These are phyloP conservation scores for Erythrobasidium hasegawianum DNA, from an alignment of 1,284 basidiomycete genomes.

Conservation along the genomic window DNA sequence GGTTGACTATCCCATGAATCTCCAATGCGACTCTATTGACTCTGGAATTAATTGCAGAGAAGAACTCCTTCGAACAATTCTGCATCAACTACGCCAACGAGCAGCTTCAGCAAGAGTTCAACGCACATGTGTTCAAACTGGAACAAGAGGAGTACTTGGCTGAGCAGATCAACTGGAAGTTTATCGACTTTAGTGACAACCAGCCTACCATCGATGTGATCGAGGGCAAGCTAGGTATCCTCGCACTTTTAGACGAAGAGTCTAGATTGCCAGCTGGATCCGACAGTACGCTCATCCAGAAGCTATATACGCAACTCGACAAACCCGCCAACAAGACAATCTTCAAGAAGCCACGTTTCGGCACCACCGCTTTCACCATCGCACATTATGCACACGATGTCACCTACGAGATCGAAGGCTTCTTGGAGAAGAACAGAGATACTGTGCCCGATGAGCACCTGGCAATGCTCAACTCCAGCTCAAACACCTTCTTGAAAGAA, in stretches of 20 bases:
- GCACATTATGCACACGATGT: conserved; percentile 98
- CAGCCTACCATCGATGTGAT: conserved; percentile 99
- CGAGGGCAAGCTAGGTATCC: conserved; percentile 91
- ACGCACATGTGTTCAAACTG: conserved; percentile 93
- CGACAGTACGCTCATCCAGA: conserved; percentile 88
- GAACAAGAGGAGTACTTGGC: conserved; percentile 99
- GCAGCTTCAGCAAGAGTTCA: conserved; percentile 96
- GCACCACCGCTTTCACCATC: conserved; percentile 94
- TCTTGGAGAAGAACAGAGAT: conserved; percentile 98
- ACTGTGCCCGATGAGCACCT: conserved; percentile 99
- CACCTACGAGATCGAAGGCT: conserved; percentile 96
- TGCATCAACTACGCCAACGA: conserved; percentile 99
- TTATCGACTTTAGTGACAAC: conserved; percentile 98
- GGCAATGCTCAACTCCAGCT: conserved; percentile 73
- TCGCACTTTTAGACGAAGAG: conserved; percentile 94
- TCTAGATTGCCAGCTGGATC: conserved; percentile 92
- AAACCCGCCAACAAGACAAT: conserved; percentile 83
- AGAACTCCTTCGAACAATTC: conserved; percentile 99
- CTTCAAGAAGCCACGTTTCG: conserved; percentile 98
- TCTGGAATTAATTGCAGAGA: conserved; percentile 68
- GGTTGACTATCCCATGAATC: background rate
- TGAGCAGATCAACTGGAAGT: conserved; percentile 98
- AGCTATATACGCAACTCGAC: conserved; percentile 78
- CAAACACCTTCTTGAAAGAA: conserved; percentile 89
- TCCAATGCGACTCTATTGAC: background rate